A percentile compares a stretch with the other conserved stretches of the same genome.
phyloP scores from a whole-genome alignment of 2,329 filamentous ascomycete species.

The Cadophora malorum region DNA sequence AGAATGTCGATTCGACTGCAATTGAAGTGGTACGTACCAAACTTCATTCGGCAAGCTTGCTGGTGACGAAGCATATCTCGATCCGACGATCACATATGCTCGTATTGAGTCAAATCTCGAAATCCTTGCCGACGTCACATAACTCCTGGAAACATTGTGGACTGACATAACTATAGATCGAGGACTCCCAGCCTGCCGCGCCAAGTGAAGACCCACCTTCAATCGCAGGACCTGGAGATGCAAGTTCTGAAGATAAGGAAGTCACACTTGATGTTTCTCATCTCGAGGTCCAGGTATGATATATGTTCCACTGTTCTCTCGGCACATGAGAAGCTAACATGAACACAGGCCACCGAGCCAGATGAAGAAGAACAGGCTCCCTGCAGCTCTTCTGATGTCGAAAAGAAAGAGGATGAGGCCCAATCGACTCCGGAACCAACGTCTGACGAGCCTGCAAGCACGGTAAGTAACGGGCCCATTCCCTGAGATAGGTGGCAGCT shows the following conservation, averaged over 20 bases:
- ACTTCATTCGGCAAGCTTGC: background rate
- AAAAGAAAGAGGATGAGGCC: background rate
- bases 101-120: background rate
- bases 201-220: background rate
- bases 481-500: background rate
- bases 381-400: background rate
- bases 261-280: background rate
- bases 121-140: background rate
- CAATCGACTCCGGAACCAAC: background rate
- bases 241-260: slow-evolving; percentile 4
- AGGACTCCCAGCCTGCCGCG: background rate
- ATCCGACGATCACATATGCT: background rate
- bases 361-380: background rate
- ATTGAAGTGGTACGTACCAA: background rate
- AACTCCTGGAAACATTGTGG: background rate
- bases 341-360: background rate
- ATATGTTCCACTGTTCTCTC: background rate
- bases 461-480: slow-evolving; percentile 4
- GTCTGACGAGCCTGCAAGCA: background rate
- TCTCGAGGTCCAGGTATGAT: slow-evolving; percentile 1
- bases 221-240: background rate
- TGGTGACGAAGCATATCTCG: background rate
- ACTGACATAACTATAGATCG: background rate
- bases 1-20: background rate
- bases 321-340: background rate